Conservation (phyloP, 345 rosid genomes). For the Melaleuca alternifolia region DNA sequence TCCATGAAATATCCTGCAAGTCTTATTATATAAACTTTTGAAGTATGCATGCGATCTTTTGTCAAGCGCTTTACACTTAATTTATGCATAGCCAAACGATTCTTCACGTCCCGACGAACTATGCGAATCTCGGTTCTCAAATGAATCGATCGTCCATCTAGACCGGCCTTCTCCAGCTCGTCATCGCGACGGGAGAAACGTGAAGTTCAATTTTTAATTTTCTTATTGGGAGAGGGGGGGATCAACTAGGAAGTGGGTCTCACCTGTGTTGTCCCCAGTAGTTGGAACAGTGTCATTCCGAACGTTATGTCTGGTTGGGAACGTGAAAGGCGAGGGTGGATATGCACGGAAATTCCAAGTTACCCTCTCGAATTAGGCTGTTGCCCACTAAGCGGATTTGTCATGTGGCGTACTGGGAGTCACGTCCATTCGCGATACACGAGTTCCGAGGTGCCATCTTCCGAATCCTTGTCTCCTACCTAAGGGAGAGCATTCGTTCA, state of each 20-base stretch:
- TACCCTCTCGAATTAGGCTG: background rate
- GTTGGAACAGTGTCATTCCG: background rate
- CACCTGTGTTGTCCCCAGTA: background rate
- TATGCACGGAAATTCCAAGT: background rate
- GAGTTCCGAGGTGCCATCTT: background rate
- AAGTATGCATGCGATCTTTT: background rate
- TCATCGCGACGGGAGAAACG: background rate
- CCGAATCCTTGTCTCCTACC: background rate
- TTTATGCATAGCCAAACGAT: background rate
- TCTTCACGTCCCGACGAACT: background rate
- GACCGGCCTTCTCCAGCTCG: background rate
- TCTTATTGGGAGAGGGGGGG: background rate
- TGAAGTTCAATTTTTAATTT: background rate
- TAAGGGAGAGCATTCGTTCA: background rate
- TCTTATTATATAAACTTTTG: background rate
- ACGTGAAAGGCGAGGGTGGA: background rate
- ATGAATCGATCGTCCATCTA: background rate
- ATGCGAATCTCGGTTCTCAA: background rate
- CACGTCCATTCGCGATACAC: background rate
- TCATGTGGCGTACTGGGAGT: background rate
- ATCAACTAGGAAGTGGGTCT: background rate
- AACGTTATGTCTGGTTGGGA: background rate
- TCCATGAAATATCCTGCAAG: background rate
- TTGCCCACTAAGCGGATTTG: background rate
- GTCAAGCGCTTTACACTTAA: background rate